Evolutionary conservation across 495 filamentous ascomycete genomes (phyloP).

Genomic region (Penicillium malachiteum): DNA sequence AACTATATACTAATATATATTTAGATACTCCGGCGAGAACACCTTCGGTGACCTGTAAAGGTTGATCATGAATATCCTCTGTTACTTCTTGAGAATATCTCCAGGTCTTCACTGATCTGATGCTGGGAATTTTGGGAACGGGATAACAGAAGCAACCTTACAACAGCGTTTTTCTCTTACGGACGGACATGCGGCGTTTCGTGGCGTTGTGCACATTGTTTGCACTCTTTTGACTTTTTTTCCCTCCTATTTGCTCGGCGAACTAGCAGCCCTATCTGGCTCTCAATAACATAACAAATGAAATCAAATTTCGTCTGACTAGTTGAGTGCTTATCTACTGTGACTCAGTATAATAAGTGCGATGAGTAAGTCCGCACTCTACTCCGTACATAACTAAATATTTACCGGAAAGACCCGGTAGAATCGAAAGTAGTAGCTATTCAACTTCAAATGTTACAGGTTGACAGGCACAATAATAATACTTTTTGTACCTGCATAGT

Average conservation of each 20-base stretch:
- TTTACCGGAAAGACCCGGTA: too few species aligned
- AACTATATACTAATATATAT: constrained; percentile 33
- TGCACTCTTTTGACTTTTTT: neutral
- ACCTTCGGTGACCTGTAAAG: constrained; percentile 73
- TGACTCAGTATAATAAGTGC: too few species aligned
- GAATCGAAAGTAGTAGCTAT: too few species aligned
- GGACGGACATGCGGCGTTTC: constrained; percentile 26
- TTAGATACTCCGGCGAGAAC: constrained; percentile 98
- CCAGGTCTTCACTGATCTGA: neutral
- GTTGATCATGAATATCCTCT: constrained; percentile 4
- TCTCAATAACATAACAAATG: constrained; percentile 4
- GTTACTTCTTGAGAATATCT: neutral
- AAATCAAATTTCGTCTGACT: neutral
- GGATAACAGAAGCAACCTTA: neutral
- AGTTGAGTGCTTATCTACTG: neutral
- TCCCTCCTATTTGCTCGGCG: constrained; percentile 23
- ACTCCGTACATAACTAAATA: too few species aligned
- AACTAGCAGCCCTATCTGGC: constrained; percentile 1
- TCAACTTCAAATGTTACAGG: too few species aligned
- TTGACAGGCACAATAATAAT: too few species aligned
- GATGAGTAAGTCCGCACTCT: too few species aligned
- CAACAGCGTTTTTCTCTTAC: constrained; percentile 10
- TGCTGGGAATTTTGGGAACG: neutral
- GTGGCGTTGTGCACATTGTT: constrained; percentile 26
- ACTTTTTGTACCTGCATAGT: too few species aligned